Percentiles rank a stretch among this genome's conserved stretches.
Evolutionary conservation across 305 asterid genomes (phyloP).

Genomic region (Solanum hybrid): DNA sequence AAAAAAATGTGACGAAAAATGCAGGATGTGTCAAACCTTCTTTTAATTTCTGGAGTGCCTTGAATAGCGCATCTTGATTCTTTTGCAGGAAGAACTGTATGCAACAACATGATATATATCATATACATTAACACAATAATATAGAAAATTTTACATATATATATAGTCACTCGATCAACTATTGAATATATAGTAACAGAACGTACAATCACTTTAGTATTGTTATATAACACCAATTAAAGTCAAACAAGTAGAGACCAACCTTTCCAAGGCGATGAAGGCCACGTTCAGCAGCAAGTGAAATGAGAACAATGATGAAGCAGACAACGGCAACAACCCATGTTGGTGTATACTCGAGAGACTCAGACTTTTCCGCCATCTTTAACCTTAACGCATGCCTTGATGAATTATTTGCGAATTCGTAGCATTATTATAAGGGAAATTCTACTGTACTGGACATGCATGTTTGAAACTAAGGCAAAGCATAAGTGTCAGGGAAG

Average conservation of each 20-base stretch:
- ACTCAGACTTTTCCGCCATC: constrained; percentile 16
- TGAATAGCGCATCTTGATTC: constrained; percentile 41
- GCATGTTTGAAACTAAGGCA: constrained; percentile 14
- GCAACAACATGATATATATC: neutral
- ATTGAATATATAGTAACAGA: neutral
- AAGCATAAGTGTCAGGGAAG: constrained; percentile 31
- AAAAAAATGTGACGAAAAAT: neutral
- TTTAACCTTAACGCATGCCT: neutral
- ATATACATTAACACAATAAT: neutral
- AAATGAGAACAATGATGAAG: constrained; percentile 59
- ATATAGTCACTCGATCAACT: neutral
- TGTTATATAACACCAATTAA: neutral
- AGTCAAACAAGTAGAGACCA: neutral
- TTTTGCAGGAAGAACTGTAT: constrained; percentile 39
- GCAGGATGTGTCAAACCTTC: constrained; percentile 35
- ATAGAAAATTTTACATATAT: neutral
- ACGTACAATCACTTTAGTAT: neutral
- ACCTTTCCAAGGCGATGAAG: constrained; percentile 78
- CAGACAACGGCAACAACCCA: constrained; percentile 79
- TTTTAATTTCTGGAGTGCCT: constrained; percentile 71
- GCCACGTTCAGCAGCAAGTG: constrained; percentile 56
- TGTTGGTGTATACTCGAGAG: constrained; percentile 66
- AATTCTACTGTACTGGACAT: neutral
- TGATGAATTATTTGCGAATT: neutral
- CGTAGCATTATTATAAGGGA: neutral